Evolutionary conservation across 2,329 filamentous ascomycete genomes (phyloP).

Genomic region (Colletotrichum chlorophyti): DNA sequence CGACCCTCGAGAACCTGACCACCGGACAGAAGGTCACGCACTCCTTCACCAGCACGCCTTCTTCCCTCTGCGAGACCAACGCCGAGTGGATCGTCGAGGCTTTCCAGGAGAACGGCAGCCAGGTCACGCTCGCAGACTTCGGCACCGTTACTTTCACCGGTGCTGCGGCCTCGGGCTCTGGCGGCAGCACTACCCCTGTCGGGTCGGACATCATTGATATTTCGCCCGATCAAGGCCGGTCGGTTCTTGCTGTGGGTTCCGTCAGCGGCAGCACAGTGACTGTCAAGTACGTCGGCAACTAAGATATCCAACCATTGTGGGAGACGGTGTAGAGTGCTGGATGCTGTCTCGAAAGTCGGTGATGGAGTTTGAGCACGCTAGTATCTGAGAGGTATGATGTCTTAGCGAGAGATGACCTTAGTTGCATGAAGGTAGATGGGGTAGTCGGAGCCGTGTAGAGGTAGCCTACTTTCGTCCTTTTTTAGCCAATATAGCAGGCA

Average conservation of each 20-base stretch:
- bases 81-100: slow-evolving; percentile 70
- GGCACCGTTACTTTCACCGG: slow-evolving; percentile 36
- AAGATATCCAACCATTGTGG: no score
- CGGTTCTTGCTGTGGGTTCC: slow-evolving; percentile 19
- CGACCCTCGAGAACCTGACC: slow-evolving; percentile 51
- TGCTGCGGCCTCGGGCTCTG: slow-evolving; percentile 32
- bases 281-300: slow-evolving; percentile 17
- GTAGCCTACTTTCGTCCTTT: no score
- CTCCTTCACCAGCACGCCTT: slow-evolving; percentile 51
- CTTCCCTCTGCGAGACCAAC: slow-evolving; percentile 59
- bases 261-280: slow-evolving; percentile 24
- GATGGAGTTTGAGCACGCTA: no score
- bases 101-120: slow-evolving; percentile 34
- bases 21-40: slow-evolving; percentile 60
- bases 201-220: slow-evolving; percentile 32
- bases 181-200: slow-evolving; percentile 28
- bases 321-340: no score
- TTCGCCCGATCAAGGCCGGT: neutral
- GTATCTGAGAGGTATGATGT: no score
- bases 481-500: no score
- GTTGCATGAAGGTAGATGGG: no score
- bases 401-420: no score
- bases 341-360: no score
- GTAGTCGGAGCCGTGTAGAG: no score
- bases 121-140: slow-evolving; percentile 40